Conservation (phyloP, 2,329 filamentous ascomycete species). For the Cryphonectria radicalis region DNA sequence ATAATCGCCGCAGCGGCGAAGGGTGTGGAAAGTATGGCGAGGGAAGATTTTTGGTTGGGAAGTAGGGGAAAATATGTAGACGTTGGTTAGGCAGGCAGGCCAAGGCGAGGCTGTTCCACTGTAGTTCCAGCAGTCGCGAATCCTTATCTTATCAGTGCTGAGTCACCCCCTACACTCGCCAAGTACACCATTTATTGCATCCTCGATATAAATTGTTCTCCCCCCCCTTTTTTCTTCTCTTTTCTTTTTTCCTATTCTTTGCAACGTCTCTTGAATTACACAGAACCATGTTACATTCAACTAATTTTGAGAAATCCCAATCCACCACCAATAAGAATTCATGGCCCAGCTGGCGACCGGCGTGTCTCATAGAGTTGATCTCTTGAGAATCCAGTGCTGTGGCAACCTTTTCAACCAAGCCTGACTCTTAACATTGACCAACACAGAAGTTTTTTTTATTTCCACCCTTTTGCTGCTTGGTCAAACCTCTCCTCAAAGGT, state of each 20-base stretch:
- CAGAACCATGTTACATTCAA: too few species aligned
- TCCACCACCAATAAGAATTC: too few species aligned
- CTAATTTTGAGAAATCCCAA: too few species aligned
- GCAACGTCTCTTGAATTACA: too few species aligned
- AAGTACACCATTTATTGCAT: neutral
- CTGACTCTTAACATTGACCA: too few species aligned
- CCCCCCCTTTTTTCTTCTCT: too few species aligned
- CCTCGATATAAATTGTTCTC: too few species aligned
- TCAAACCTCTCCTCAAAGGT: conserved; percentile 26
- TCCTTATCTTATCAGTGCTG: conserved; percentile 20
- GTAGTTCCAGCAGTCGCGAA: neutral
- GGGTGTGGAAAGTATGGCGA: neutral
- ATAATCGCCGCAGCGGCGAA: conserved; percentile 20
- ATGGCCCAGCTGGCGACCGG: too few species aligned
- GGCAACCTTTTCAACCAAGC: too few species aligned
- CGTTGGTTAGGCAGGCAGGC: neutral
- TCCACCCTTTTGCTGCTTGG: conserved; percentile 27
- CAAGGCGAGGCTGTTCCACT: neutral
- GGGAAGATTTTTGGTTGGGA: neutral
- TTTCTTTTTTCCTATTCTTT: too few species aligned
- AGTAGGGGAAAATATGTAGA: neutral
- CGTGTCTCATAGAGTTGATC: too few species aligned
- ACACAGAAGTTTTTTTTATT: neutral
- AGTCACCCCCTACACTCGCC: conserved; percentile 1
- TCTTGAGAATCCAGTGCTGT: too few species aligned